Conservation (phyloP, 2,329 filamentous ascomycete species). For the Nothophaeocryptopus gaeumannii region DNA sequence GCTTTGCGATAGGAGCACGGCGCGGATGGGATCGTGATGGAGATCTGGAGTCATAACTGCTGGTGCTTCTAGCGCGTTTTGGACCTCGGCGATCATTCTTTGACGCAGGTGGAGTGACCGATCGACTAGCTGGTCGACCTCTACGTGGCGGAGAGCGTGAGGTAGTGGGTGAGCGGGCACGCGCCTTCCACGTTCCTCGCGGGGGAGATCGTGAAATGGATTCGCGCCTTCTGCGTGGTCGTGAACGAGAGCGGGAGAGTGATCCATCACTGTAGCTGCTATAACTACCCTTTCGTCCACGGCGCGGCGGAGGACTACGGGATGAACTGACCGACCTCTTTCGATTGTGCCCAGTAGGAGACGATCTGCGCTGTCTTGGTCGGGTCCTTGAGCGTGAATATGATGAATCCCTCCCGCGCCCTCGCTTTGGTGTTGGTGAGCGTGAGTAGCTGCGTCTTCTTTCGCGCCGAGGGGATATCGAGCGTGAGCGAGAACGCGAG, state of each 20-base stretch:
- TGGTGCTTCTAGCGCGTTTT: slow-evolving; percentile 23
- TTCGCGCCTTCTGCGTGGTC: slow-evolving; percentile 26
- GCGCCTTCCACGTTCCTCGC: slow-evolving; percentile 3
- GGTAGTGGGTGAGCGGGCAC: background rate
- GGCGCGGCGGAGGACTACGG: slow-evolving; percentile 22
- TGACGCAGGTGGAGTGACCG: slow-evolving; percentile 20
- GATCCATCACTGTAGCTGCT: slow-evolving; percentile 23
- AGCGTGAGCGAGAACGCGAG: slow-evolving; percentile 31
- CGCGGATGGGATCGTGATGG: slow-evolving; percentile 22
- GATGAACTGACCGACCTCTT: slow-evolving; percentile 16
- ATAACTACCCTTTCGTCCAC: slow-evolving; percentile 23
- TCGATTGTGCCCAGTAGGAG: slow-evolving; percentile 19
- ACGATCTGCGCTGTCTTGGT: slow-evolving; percentile 21
- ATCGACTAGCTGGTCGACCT: slow-evolving; percentile 24
- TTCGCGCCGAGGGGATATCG: slow-evolving; percentile 23
- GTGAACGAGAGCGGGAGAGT: slow-evolving; percentile 29
- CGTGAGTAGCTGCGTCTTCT: slow-evolving; percentile 19
- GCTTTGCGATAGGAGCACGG: slow-evolving; percentile 22
- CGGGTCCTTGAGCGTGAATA: slow-evolving; percentile 21
- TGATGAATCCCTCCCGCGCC: slow-evolving; percentile 7
- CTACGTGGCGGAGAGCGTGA: slow-evolving; percentile 20
- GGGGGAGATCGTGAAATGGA: slow-evolving; percentile 32
- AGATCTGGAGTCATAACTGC: slow-evolving; percentile 27
- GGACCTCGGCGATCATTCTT: background rate
- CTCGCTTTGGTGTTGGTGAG: slow-evolving; percentile 20